Percentiles rank a stretch among this genome's conserved stretches.
Evolutionary conservation across 345 rosid species (phyloP).

Genomic region (Streptanthus diversifolius): DNA sequence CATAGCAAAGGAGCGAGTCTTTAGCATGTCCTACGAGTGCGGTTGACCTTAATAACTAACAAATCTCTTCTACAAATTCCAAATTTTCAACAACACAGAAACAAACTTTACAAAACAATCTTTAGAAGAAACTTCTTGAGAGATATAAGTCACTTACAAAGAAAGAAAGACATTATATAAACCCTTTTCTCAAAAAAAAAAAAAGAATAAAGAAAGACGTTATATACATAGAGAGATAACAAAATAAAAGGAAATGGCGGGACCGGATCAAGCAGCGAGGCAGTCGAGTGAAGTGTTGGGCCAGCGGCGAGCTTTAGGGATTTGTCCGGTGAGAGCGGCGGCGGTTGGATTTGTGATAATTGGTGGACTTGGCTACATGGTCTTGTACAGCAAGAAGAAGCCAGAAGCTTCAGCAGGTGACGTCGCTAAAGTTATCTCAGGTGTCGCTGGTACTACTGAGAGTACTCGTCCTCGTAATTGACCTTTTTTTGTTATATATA

Average conservation of each 20-base stretch:
- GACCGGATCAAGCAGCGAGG: conserved; percentile 36
- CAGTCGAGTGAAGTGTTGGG: conserved; percentile 34
- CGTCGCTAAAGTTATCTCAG: conserved; percentile 59
- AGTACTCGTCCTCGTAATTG: conserved; percentile 48
- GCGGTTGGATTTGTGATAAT: conserved; percentile 39
- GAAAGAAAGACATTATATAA: not conserved
- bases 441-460: conserved; percentile 36
- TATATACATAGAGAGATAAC: not conserved
- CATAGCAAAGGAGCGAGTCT: conserved; percentile 20
- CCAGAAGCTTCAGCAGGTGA: conserved; percentile 55
- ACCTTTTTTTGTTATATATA: not conserved
- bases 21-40: conserved; percentile 24
- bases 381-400: conserved; percentile 46
- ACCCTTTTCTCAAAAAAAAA: no score
- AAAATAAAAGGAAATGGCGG: conserved; percentile 24
- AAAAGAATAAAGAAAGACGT: not conserved
- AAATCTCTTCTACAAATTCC: conserved; percentile 30
- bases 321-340: conserved; percentile 47
- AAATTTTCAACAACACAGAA: not conserved
- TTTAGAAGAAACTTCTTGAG: not conserved
- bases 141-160: not conserved
- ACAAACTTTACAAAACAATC: not conserved
- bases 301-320: conserved; percentile 22
- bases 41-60: conserved; percentile 10
- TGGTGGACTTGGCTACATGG: conserved; percentile 47